Conservation (phyloP, 1,139 yeast species). For the Pichia kudriavzevii region DNA sequence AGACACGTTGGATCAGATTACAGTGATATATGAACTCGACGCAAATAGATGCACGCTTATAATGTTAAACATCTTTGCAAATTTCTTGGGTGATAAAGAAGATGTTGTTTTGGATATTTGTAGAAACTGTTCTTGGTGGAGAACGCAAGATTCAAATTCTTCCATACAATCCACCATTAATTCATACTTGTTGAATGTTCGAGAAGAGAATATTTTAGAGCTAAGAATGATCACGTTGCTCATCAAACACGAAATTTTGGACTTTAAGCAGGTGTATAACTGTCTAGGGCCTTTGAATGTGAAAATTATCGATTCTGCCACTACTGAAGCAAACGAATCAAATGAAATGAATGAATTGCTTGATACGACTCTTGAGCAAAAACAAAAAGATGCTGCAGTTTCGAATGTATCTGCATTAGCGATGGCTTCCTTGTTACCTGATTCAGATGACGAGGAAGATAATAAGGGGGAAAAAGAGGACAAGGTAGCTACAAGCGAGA, state of each 20-base stretch:
- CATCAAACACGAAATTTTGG: conserved; percentile 62
- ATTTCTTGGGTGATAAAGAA: conserved; percentile 37
- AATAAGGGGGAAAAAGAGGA: background rate
- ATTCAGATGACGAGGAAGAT: conserved; percentile 40
- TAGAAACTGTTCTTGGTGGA: conserved; percentile 43
- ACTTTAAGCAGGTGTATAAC: conserved; percentile 55
- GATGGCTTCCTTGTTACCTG: conserved; percentile 70
- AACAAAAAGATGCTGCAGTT: conserved; percentile 55
- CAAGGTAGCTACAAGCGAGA: conserved; percentile 11
- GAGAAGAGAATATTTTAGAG: conserved; percentile 33
- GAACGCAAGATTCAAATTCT: conserved; percentile 30
- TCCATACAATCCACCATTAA: conserved; percentile 46
- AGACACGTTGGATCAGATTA: conserved; percentile 47
- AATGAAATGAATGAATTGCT: conserved; percentile 38
- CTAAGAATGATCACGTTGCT: conserved; percentile 42
- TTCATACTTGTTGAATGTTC: conserved; percentile 39
- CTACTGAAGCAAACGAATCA: conserved; percentile 19
- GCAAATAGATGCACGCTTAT: conserved; percentile 61
- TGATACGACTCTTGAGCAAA: conserved; percentile 38
- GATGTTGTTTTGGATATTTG: conserved; percentile 44
- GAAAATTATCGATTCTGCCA: conserved; percentile 31
- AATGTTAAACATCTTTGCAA: conserved; percentile 26
- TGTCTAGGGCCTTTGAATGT: conserved; percentile 37
- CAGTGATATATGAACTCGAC: conserved; percentile 76
- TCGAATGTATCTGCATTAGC: conserved; percentile 80